Conservation (phyloP, 164 flowering plant genomes). For the Cinnamomum chago region DNA sequence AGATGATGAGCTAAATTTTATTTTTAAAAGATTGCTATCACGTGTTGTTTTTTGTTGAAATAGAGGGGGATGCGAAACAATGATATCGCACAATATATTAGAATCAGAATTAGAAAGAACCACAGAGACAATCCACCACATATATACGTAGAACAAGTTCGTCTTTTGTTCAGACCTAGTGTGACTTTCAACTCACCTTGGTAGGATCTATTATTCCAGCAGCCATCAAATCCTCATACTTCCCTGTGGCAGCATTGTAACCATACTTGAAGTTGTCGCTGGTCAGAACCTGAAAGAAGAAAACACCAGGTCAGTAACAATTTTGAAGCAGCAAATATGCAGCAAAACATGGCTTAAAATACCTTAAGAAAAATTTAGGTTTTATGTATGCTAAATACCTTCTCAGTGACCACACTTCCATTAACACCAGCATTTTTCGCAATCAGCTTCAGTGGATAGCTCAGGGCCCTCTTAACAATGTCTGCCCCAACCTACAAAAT, state of each 20-base stretch:
- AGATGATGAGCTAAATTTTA: no score
- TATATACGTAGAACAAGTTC: no score
- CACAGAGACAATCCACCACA: no score
- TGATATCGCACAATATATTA: no score
- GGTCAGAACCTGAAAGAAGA: constrained; percentile 58
- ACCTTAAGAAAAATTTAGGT: not conserved
- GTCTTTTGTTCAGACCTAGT: no score
- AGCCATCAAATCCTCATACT: constrained; percentile 89
- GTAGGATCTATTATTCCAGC: constrained; percentile 98
- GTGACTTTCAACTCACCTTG: constrained; percentile 40
- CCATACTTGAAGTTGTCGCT: constrained; percentile 70
- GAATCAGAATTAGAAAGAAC: no score
- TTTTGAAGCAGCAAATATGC: not conserved
- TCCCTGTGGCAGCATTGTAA: constrained; percentile 93
- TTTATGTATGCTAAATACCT: constrained; percentile 37
- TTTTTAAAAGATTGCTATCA: no score
- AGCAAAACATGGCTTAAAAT: not conserved
- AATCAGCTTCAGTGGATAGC: constrained; percentile 89
- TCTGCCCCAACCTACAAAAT: constrained; percentile 84
- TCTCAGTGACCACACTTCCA: constrained; percentile 97
- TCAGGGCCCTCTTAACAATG: constrained; percentile 87
- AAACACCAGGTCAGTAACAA: not conserved
- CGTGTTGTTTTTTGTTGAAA: no score
- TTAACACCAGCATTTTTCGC: constrained; percentile 99
- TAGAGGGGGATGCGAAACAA: no score